Evolutionary conservation across 2,329 filamentous ascomycete genomes (phyloP), one percentile per base, ranked within the genome.

Genomic region (Calycina herbarum): DNA sequence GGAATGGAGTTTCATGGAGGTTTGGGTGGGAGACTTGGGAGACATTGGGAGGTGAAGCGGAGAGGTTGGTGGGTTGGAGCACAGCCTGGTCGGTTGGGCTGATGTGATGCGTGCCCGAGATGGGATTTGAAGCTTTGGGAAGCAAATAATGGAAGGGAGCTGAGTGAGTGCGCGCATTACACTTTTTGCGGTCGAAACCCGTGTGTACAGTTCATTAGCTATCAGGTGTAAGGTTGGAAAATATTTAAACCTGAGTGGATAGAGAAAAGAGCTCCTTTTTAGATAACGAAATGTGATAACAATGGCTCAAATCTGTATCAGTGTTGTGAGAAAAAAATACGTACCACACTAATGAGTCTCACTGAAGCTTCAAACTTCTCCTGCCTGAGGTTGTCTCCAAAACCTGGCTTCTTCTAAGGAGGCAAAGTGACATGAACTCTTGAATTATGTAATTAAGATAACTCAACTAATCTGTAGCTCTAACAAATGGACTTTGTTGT

Each of bases 1-100:
- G 57, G 57, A 24, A 33, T 59, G 57, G 29, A 59, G 31, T 35
- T 24, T 11, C 57, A 59, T 59, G 57, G 57, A 7, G 57, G 35
- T 3, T 11, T 59, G 20, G 57, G 57, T 35, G 35, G 29, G 57
- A 59, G 57, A 15, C 35, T 33, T 8, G 15, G 29, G 29, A 58
- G 31, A 11, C 24, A 35, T 27, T 35, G 57, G 57, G 35, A 35
- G 57, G 8, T 33, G 11, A 58, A 38, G 31, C n/a, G 45, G n/a
- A 51, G 45, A 51, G 45, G 45, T 24, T 51, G 45, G 45, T 51
- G 45, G 45, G 24, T 54, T 54, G 48, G 48, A 5, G 48, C 20
- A 13, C 20, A 24, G 20, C 20, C 48, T 54, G 48, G 48, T 11
- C 27, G 48, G 20, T 27, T 54, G 48, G 48, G 48, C 4, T 54